Base-by-base conservation (phyloP, 768 basidiomycete genomes). In the Lanmaoa pseudosensibilis region DNA sequence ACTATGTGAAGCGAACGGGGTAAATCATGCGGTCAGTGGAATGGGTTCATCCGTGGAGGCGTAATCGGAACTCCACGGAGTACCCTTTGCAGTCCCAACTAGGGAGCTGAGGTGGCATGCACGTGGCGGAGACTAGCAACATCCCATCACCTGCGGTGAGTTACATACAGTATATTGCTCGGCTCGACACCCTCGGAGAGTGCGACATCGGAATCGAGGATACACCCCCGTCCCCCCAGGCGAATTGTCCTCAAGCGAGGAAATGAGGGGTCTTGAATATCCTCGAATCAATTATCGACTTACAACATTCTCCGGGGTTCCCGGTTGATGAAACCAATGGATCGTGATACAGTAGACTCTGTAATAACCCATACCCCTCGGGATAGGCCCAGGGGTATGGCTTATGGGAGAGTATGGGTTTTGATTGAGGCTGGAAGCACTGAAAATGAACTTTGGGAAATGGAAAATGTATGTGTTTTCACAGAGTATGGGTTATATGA, bases 41-140 rank as follows among this genome's bases (percentile, higher is more conserved):
- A 33, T 39, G n/a, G 39, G 21, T 21, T 41, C 50, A 13, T 40
- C 47, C 52, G 52, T 56, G 57, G 57, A 51, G 60, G 61, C 30
- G 30, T 47, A 7, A 46, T 50, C 61, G 66, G 61, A 61, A 59
- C 43, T 67, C 68, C 69, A 69, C 62, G 69, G 62, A 48, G 50
- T 52, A 32, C 3, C 46, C 41, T 44, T 40, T 52, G 54, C 21
- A 46, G 41, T 18, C 37, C 54, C 6, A 50, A 37, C 53, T 25
- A 33, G 50, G 46, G 57, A 54, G n/a, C n/a, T n/a, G n/a, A n/a
- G 38, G 46, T 9, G 21, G 21, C 36, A 44, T 50, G 55, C 44
- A 38, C 32, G 39, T 50, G 46, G 44, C 34, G 46, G 51, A 51
- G 50, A 50, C 48, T 19, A 49, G 21, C 18, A 45, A 37, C 46